These are phyloP conservation scores for Ulmus americana DNA, from an alignment of 331 rosid species.

Conservation along the genomic window DNA sequence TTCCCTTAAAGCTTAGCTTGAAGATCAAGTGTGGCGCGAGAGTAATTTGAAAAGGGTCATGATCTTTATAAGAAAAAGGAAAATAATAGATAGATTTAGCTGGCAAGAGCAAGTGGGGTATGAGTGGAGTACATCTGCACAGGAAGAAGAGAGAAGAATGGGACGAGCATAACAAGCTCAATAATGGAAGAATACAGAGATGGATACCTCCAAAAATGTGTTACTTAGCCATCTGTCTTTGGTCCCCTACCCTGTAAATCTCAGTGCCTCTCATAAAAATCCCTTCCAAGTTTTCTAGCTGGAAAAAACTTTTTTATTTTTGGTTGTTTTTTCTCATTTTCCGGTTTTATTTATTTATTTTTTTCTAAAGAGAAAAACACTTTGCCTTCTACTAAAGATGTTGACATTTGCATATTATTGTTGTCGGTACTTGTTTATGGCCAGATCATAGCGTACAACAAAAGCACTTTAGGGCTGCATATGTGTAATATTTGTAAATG, in stretches of 20 bases:
- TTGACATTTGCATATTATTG: slow-evolving; percentile 38
- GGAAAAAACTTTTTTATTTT: slow-evolving; percentile 30
- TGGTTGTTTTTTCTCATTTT: slow-evolving; percentile 2
- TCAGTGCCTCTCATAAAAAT: slow-evolving; percentile 37
- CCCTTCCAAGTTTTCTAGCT: slow-evolving; percentile 28
- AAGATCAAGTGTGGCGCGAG: slow-evolving; percentile 13
- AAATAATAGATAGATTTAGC: slow-evolving; percentile 23
- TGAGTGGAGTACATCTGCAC: slow-evolving; percentile 33
- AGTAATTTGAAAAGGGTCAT: slow-evolving; percentile 30
- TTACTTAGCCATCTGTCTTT: slow-evolving; percentile 41
- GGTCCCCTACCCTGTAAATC: slow-evolving; percentile 66
- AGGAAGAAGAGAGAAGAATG: slow-evolving; percentile 33
- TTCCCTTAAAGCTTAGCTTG: slow-evolving; percentile 6
- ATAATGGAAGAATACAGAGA: slow-evolving; percentile 38
- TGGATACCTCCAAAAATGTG: slow-evolving; percentile 41
- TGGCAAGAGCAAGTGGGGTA: slow-evolving; percentile 39
- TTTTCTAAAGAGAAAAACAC: background rate
- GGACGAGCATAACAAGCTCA: slow-evolving; percentile 41
- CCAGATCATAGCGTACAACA: slow-evolving; percentile 21
- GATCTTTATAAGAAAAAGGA: slow-evolving; percentile 10
- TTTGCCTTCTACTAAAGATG: slow-evolving; percentile 20
- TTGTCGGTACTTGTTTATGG: slow-evolving; percentile 31
- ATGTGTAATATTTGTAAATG: background rate
- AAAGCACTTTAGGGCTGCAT: slow-evolving; percentile 15
- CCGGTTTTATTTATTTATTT: background rate